phyloP scores from a whole-genome alignment of 2,329 filamentous ascomycete genomes.

The Beauveria bassiana region DNA sequence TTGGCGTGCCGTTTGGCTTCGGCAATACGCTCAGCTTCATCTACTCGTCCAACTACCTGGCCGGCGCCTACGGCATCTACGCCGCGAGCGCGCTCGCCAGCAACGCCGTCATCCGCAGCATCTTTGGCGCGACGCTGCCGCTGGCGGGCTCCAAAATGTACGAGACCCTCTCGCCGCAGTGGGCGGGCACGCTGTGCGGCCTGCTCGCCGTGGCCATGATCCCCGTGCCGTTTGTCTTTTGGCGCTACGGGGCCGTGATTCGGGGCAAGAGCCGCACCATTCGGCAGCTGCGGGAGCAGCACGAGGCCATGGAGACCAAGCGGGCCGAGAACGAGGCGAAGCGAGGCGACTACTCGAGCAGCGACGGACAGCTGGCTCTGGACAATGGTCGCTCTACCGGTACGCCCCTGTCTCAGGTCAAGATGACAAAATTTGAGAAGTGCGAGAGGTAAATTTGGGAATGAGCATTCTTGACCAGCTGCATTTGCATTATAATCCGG shows the following conservation, averaged over 20 bases:
- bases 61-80: slow-evolving; percentile 72
- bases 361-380: neutral
- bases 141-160: slow-evolving; percentile 57
- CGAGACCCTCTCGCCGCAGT: slow-evolving; percentile 58
- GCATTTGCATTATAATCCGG: neutral
- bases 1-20: slow-evolving; percentile 70
- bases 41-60: slow-evolving; percentile 72
- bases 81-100: slow-evolving; percentile 73
- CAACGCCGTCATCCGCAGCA: slow-evolving; percentile 45
- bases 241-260: slow-evolving; percentile 50
- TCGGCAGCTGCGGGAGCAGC: slow-evolving; percentile 36
- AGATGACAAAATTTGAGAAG: neutral
- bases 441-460: neutral
- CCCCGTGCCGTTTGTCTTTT: slow-evolving; percentile 75
- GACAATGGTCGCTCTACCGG: neutral
- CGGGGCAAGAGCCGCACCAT: slow-evolving; percentile 43
- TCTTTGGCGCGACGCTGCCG: slow-evolving; percentile 12
- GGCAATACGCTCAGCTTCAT: slow-evolving; percentile 77
- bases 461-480: too few relatives aligned
- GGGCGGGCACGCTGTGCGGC: slow-evolving; percentile 70
- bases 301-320: slow-evolving; percentile 28
- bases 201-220: slow-evolving; percentile 66
- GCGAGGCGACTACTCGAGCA: slow-evolving; percentile 12
- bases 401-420: neutral
- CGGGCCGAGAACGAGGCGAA: slow-evolving; percentile 23